Base-by-base conservation (phyloP, 805 yeast species). In the Candida dendrica region DNA sequence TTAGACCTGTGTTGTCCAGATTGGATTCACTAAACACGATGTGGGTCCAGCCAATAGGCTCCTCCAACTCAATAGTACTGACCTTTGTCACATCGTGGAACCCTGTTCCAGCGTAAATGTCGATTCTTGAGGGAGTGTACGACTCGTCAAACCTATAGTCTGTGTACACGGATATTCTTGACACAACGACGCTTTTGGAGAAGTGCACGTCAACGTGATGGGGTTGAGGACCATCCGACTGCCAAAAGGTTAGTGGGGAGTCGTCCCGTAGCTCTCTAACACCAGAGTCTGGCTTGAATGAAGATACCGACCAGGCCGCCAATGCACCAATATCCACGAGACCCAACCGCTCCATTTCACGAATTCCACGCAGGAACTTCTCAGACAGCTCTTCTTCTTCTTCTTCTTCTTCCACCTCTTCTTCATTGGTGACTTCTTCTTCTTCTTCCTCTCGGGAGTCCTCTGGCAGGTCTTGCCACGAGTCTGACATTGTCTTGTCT, bases 221-320 rank as follows among this genome's bases (percentile, higher is more conserved):
- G 0, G 98, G 98, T 51, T 83, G 87, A 11, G 74, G 71, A 0
- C 97, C 98, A 57, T 93, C 98, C 36, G 95, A 83, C 61, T 93
- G 98, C 99, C 99, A 93, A 59, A 71, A 91, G 1, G 79, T 64
- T 24, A 72, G 69, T 0, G 91, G 84, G 4, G 79, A 71, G 51
- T 83, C 89, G 40, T 85, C 86, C 26, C 93, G 65, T 6, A 91
- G 67, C 51, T 81, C 81, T n/a, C 65, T 65, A 17, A 87, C 71
- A 0, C 93, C 93, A 51, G 69, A 79, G 0, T 88, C 93, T 9
- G 72, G 72, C 52, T 90, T 91, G 53, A 42, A 64, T 0, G 95
- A 83, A 1, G 95, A 84, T 0, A 87, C 79, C 31, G 79, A 72
- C 96, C 97, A 93, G 19, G 81, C 71, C 0, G 95, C 98, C 16